Conservation (phyloP, 805 yeast species). For the Starmera caribaea region DNA sequence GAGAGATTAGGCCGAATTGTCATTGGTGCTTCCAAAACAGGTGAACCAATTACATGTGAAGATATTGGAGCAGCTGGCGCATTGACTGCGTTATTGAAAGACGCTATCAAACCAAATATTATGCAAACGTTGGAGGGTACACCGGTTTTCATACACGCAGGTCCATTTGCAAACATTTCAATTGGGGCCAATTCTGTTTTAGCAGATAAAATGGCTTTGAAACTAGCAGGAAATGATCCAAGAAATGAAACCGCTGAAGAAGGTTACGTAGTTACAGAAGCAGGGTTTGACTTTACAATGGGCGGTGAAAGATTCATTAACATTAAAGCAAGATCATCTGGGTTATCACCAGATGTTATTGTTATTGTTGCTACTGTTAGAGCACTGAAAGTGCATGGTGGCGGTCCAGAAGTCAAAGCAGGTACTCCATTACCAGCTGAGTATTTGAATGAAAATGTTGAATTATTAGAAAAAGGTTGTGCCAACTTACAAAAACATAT, state of each 20-base stretch:
- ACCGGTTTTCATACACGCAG: slow-evolving; percentile 95
- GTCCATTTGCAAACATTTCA: slow-evolving; percentile 95
- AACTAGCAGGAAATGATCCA: slow-evolving; percentile 59
- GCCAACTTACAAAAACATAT: slow-evolving; percentile 88
- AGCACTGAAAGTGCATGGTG: slow-evolving; percentile 96
- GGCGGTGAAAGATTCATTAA: slow-evolving; percentile 97
- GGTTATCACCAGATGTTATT: slow-evolving; percentile 79
- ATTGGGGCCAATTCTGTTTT: slow-evolving; percentile 94
- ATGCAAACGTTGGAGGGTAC: slow-evolving; percentile 98
- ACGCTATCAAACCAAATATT: slow-evolving; percentile 90
- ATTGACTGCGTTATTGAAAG: slow-evolving; percentile 85
- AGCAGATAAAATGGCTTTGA: slow-evolving; percentile 88
- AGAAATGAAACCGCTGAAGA: slow-evolving; percentile 34
- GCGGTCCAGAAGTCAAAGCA: slow-evolving; percentile 94
- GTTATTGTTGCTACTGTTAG: slow-evolving; percentile 94
- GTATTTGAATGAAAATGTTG: slow-evolving; percentile 74
- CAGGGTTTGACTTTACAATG: slow-evolving; percentile 98
- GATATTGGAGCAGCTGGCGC: slow-evolving; percentile 97
- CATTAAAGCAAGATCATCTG: slow-evolving; percentile 90
- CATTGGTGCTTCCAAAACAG: slow-evolving; percentile 67
- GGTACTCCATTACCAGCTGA: slow-evolving; percentile 80
- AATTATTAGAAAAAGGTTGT: slow-evolving; percentile 68
- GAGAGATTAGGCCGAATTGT: slow-evolving; percentile 83
- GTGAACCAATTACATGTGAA: slow-evolving; percentile 85
- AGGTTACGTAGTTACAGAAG: slow-evolving; percentile 94